Conservation (phyloP, 2,329 filamentous ascomycete genomes). For the Taxawa tesnikishii region DNA sequence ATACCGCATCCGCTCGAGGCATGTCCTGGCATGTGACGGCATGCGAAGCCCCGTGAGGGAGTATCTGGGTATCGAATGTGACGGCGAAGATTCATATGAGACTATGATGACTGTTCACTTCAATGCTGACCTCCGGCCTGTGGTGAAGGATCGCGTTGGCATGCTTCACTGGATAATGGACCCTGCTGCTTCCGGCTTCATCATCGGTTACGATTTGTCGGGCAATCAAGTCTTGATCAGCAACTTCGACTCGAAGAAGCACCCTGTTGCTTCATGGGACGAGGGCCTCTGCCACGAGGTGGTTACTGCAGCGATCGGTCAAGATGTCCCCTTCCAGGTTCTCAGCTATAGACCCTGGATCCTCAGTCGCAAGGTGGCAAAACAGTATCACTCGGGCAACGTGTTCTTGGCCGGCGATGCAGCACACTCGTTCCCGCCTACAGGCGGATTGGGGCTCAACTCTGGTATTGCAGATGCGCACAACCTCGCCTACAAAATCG, state of each 20-base stretch:
- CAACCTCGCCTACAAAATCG: slow-evolving; percentile 25
- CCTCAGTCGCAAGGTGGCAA: slow-evolving; percentile 28
- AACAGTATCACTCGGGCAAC: slow-evolving; percentile 22
- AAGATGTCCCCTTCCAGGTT: slow-evolving; percentile 23
- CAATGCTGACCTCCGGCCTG: slow-evolving; percentile 26
- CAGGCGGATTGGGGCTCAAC: slow-evolving; percentile 21
- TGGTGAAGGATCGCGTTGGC: slow-evolving; percentile 25
- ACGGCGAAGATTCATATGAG: slow-evolving; percentile 33
- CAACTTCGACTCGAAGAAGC: slow-evolving; percentile 27
- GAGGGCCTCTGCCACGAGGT: slow-evolving; percentile 21
- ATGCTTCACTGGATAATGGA: slow-evolving; percentile 36
- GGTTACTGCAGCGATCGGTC: slow-evolving; percentile 20
- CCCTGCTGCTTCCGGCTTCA: slow-evolving; percentile 29
- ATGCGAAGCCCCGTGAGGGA: slow-evolving; percentile 21
- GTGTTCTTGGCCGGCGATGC: slow-evolving; percentile 25
- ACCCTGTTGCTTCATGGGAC: slow-evolving; percentile 24
- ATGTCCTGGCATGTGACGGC: slow-evolving; percentile 26
- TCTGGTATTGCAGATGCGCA: slow-evolving; percentile 21
- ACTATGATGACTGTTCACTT: slow-evolving; percentile 37
- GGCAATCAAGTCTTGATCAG: slow-evolving; percentile 31
- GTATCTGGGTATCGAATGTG: slow-evolving; percentile 22
- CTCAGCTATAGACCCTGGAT: slow-evolving; percentile 30
- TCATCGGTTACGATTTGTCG: slow-evolving; percentile 30
- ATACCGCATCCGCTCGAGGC: slow-evolving; percentile 20
- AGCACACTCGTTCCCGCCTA: slow-evolving; percentile 22